Evolutionary conservation across 2,329 filamentous ascomycete species (phyloP).

Genomic region (Claviceps arundinis): DNA sequence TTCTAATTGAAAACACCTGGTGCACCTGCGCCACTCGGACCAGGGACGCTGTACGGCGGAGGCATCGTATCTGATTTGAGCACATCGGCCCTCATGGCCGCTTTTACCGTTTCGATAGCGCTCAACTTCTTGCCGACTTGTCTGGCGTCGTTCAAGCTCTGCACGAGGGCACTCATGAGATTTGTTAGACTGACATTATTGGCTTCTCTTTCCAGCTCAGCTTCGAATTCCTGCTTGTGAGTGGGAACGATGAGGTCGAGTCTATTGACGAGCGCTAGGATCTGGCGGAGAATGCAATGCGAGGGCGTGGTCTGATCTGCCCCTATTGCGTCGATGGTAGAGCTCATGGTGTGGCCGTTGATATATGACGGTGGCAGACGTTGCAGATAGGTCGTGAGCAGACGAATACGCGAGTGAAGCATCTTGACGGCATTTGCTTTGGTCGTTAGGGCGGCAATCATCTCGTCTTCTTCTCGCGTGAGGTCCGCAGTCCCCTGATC

Average conservation of each 20-base stretch:
- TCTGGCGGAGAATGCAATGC: slow-evolving; percentile 69
- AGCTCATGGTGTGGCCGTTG: slow-evolving; percentile 30
- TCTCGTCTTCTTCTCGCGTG: slow-evolving; percentile 47
- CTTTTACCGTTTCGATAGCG: slow-evolving; percentile 35
- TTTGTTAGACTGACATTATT: slow-evolving; percentile 75
- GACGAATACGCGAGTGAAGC: slow-evolving; percentile 63
- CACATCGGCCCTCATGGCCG: slow-evolving; percentile 8
- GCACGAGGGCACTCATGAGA: slow-evolving; percentile 62
- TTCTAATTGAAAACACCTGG: too few species aligned
- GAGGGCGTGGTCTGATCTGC: slow-evolving; percentile 34
- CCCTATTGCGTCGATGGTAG: slow-evolving; percentile 19
- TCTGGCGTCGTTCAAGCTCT: slow-evolving; percentile 56
- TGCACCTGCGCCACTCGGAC: too few species aligned
- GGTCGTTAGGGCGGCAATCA: slow-evolving; percentile 57
- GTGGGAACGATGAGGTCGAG: slow-evolving; percentile 70
- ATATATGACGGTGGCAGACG: slow-evolving; percentile 55
- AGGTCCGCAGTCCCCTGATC: slow-evolving; percentile 29
- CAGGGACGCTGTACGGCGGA: too few species aligned
- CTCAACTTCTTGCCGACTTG: slow-evolving; percentile 64
- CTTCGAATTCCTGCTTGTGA: slow-evolving; percentile 49
- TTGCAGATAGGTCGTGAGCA: slow-evolving; percentile 65
- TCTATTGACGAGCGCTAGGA: slow-evolving; percentile 73
- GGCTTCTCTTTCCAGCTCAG: slow-evolving; percentile 61
- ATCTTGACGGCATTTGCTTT: slow-evolving; percentile 92
- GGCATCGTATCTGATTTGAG: slow-evolving; percentile 9